Evolutionary conservation across 441 rosid species (phyloP).

Genomic region (Populus hybrid): DNA sequence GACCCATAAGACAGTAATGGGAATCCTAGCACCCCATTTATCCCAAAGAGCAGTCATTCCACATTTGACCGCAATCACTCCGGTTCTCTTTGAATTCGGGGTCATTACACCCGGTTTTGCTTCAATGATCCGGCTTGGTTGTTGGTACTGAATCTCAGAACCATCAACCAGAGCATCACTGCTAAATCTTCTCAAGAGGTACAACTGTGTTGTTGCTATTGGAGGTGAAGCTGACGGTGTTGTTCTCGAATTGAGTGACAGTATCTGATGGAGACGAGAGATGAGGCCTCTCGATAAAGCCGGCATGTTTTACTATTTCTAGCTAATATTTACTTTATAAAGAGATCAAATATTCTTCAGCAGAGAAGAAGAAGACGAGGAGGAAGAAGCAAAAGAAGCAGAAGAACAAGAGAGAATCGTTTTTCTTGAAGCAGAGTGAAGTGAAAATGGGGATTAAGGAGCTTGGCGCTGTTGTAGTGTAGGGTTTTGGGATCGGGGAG

Average conservation of each 20-base stretch:
- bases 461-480: not conserved
- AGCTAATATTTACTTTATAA: not conserved
- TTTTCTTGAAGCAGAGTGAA: not conserved
- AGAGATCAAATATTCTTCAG: not conserved
- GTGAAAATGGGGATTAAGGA: not conserved
- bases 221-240: constrained; percentile 7
- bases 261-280: constrained; percentile 49
- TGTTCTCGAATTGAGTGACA: constrained; percentile 21
- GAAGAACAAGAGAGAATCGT: too few relatives aligned
- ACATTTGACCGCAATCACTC: constrained; percentile 87
- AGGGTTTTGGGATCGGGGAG: not conserved
- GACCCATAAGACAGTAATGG: constrained; percentile 82
- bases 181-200: constrained; percentile 37
- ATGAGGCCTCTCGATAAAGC: constrained; percentile 69
- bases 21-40: constrained; percentile 95
- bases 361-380: not conserved
- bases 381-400: too few relatives aligned
- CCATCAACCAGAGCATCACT: constrained; percentile 39
- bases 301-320: constrained; percentile 36
- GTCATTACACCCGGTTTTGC: constrained; percentile 64
- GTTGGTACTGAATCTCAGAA: constrained; percentile 25
- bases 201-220: constrained; percentile 7
- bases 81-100: constrained; percentile 62
- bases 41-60: constrained; percentile 96
- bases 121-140: constrained; percentile 47